phyloP scores from a whole-genome alignment of 441 rosid species.

The Arabidopsis hybrid region DNA sequence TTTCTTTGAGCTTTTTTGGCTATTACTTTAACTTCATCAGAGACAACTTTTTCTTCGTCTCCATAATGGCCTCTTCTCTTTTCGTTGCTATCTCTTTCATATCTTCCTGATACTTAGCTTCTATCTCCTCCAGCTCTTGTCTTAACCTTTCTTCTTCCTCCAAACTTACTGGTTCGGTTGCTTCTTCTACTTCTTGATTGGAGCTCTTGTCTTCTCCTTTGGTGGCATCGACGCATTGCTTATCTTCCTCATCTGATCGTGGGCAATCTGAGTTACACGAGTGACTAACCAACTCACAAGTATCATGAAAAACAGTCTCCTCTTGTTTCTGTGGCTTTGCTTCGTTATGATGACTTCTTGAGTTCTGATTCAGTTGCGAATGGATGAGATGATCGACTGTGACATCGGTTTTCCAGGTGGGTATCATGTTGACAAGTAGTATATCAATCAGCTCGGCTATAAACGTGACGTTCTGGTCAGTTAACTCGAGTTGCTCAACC shows the following conservation, averaged over 20 bases:
- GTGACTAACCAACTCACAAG: slow-evolving; percentile 40
- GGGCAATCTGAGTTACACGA: slow-evolving; percentile 37
- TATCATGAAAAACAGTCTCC: slow-evolving; percentile 38
- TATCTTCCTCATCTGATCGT: slow-evolving; percentile 40
- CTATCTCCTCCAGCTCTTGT: slow-evolving; percentile 56
- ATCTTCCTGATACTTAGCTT: slow-evolving; percentile 54
- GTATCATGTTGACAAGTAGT: slow-evolving; percentile 58
- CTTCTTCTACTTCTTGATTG: slow-evolving; percentile 45
- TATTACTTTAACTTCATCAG: slow-evolving; percentile 42
- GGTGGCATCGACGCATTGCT: slow-evolving; percentile 23
- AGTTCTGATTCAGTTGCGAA: slow-evolving; percentile 40
- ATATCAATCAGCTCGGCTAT: slow-evolving; percentile 72
- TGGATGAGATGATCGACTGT: slow-evolving; percentile 54
- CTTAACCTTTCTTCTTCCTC: slow-evolving; percentile 50
- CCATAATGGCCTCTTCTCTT: slow-evolving; percentile 63
- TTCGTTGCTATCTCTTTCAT: slow-evolving; percentile 52
- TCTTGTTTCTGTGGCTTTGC: slow-evolving; percentile 32
- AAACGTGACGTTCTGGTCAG: slow-evolving; percentile 60
- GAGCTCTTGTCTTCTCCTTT: slow-evolving; percentile 43
- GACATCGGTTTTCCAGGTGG: slow-evolving; percentile 65
- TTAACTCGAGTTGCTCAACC: slow-evolving; percentile 76
- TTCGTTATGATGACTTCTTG: slow-evolving; percentile 42
- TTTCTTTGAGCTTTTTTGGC: slow-evolving; percentile 1
- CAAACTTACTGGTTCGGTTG: slow-evolving; percentile 43
- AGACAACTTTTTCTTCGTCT: slow-evolving; percentile 53